A percentile compares a stretch with the other conserved stretches of the same genome.
These are phyloP conservation scores for Coccomyxa sp. DNA, from an alignment of 139 green algal genomes.

Conservation along the genomic window DNA sequence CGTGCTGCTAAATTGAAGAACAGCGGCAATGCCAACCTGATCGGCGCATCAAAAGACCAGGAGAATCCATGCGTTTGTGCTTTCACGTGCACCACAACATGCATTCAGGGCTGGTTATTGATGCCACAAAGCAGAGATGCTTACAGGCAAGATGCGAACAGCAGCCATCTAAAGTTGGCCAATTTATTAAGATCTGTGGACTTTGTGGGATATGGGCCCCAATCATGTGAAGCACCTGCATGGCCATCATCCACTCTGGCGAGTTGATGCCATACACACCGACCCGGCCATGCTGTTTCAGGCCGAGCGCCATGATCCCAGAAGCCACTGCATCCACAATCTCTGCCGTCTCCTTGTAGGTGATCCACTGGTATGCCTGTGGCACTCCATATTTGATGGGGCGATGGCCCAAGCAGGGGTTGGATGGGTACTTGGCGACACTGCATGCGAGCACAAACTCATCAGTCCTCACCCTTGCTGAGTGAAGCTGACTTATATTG, in stretches of 20 bases:
- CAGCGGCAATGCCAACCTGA: too few relatives aligned
- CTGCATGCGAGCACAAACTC: slow-evolving; percentile 4
- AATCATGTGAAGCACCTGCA: slow-evolving; percentile 56
- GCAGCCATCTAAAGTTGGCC: too few relatives aligned
- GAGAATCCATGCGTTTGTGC: too few relatives aligned
- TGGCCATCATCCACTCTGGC: slow-evolving; percentile 89
- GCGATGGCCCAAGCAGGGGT: slow-evolving; percentile 49
- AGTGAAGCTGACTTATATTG: not conserved
- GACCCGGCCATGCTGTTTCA: slow-evolving; percentile 30
- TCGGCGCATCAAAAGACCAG: too few relatives aligned
- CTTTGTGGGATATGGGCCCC: too few relatives aligned
- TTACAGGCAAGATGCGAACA: too few relatives aligned
- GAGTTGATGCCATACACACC: slow-evolving; percentile 83
- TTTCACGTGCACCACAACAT: too few relatives aligned
- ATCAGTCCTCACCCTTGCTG: not conserved
- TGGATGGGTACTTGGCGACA: slow-evolving; percentile 35
- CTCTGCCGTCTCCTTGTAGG: slow-evolving; percentile 36
- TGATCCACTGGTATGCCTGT: slow-evolving; percentile 42
- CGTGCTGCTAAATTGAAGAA: too few relatives aligned
- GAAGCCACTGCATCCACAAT: slow-evolving; percentile 29
- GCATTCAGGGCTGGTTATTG: too few relatives aligned
- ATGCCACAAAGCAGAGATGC: too few relatives aligned
- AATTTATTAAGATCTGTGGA: too few relatives aligned
- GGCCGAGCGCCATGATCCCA: slow-evolving; percentile 33
- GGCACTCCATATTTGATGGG: slow-evolving; percentile 15